Conservation (phyloP, 2,329 filamentous ascomycete genomes). For the Coniochaeta sp. region DNA sequence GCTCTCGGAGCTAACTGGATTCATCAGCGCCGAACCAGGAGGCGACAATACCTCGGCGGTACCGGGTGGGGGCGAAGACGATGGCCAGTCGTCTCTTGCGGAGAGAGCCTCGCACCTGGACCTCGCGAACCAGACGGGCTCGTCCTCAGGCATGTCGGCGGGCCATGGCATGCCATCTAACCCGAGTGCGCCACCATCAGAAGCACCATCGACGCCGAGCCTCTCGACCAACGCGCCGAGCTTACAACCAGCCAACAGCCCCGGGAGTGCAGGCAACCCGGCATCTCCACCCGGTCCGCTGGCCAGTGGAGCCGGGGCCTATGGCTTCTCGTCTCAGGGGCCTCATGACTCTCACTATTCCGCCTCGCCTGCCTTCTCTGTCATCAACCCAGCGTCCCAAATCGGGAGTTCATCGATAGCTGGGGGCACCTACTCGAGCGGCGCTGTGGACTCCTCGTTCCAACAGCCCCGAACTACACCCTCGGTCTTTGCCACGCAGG, state of each 20-base stretch:
- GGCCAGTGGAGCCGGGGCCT: background rate
- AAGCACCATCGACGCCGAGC: background rate
- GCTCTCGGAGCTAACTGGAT: slow-evolving; percentile 6
- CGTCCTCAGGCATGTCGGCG: background rate
- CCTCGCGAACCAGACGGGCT: background rate
- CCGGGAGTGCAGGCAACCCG: background rate
- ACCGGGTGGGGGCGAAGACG: slow-evolving; percentile 14
- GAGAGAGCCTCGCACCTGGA: background rate
- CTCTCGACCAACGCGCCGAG: background rate
- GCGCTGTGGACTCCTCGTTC: slow-evolving; percentile 10
- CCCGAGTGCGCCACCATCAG: background rate
- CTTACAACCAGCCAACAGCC: background rate
- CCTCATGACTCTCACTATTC: slow-evolving; percentile 8
- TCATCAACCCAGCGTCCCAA: slow-evolving; percentile 13
- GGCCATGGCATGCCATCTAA: background rate
- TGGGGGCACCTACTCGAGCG: slow-evolving; percentile 11
- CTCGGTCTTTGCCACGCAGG: slow-evolving; percentile 18
- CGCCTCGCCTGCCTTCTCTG: slow-evolving; percentile 10
- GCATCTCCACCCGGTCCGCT: background rate
- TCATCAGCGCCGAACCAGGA: slow-evolving; percentile 33
- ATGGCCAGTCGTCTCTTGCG: slow-evolving; percentile 17
- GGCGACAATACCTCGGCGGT: slow-evolving; percentile 26
- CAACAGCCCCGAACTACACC: slow-evolving; percentile 20
- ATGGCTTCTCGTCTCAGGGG: background rate
- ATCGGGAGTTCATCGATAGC: background rate